A percentile compares a stretch with the other conserved stretches of the same genome.
phyloP scores from a whole-genome alignment of 805 yeast species.

The Pichia nanzhaoensis region DNA sequence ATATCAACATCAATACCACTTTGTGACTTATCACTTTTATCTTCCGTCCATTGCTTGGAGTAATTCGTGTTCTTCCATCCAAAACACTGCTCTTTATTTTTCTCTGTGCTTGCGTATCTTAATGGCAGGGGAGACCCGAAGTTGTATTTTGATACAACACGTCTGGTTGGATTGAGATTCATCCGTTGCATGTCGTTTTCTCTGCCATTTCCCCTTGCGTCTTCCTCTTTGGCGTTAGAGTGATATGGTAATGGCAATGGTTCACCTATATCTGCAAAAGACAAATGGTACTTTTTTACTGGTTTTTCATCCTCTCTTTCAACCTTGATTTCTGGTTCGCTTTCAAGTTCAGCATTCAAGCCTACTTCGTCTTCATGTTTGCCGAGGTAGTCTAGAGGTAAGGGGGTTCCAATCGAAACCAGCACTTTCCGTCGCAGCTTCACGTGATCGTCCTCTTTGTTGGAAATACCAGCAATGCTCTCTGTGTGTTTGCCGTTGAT shows the following conservation, averaged over 20 bases:
- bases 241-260: conserved; percentile 5
- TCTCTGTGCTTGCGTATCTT: background rate
- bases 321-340: background rate
- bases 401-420: conserved; percentile 20
- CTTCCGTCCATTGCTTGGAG: background rate
- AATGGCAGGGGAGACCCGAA: conserved; percentile 10
- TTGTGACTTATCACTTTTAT: background rate
- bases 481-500: conserved; percentile 1
- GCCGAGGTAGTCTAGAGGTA: conserved; percentile 20
- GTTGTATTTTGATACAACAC: background rate
- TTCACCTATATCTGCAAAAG: conserved; percentile 2
- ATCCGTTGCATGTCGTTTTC: background rate
- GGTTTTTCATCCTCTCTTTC: background rate
- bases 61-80: background rate
- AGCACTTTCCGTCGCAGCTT: conserved; percentile 5
- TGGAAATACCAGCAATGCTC: background rate
- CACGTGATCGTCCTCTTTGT: too few species aligned
- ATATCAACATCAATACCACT: too few species aligned
- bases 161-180: background rate
- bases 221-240: background rate
- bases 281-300: background rate
- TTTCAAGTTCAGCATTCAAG: background rate
- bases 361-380: background rate
- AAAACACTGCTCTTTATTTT: conserved; percentile 1
- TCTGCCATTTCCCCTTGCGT: background rate